A percentile compares a stretch with the other conserved stretches of the same genome.
phyloP scores from a whole-genome alignment of 495 filamentous ascomycete genomes.

The Jackrogersella minutella region DNA sequence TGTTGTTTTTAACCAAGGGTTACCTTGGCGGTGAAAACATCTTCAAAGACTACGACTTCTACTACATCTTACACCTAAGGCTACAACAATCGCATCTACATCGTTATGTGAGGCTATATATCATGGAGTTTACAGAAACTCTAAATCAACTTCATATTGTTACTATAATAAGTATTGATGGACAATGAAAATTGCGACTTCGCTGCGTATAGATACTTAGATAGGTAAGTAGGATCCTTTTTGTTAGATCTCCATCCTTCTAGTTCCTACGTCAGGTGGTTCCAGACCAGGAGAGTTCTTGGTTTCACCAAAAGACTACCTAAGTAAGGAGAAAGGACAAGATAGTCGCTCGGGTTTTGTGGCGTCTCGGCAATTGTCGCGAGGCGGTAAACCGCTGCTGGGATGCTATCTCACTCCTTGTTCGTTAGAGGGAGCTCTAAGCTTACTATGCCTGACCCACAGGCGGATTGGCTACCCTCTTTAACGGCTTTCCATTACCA shows the following conservation, averaged over 20 bases:
- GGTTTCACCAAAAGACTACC: slow-evolving; percentile 11
- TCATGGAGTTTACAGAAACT: slow-evolving; percentile 15
- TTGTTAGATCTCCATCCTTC: neutral
- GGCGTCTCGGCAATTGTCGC: slow-evolving; percentile 15
- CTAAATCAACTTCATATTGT: slow-evolving; percentile 23
- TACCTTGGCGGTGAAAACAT: neutral
- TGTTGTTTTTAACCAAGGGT: slow-evolving; percentile 3
- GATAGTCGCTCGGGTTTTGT: slow-evolving; percentile 1
- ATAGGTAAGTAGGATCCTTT: slow-evolving; percentile 6
- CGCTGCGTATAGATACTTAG: neutral
- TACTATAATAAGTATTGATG: neutral
- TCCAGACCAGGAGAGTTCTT: slow-evolving; percentile 7
- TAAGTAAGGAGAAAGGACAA: neutral
- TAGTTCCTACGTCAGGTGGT: neutral
- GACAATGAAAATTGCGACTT: neutral
- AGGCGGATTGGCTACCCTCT: neutral
- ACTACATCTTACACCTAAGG: neutral
- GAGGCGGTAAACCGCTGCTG: neutral
- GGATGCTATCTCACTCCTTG: neutral
- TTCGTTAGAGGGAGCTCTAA: slow-evolving; percentile 9
- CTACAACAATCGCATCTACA: slow-evolving; percentile 15
- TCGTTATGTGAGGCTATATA: slow-evolving; percentile 14
- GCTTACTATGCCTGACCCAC: slow-evolving; percentile 35
- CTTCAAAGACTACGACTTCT: neutral
- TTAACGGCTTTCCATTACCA: neutral